Evolutionary conservation across 2,329 filamentous ascomycete species (phyloP), one percentile per base, ranked within the genome.

Genomic region (Alternaria panax): DNA sequence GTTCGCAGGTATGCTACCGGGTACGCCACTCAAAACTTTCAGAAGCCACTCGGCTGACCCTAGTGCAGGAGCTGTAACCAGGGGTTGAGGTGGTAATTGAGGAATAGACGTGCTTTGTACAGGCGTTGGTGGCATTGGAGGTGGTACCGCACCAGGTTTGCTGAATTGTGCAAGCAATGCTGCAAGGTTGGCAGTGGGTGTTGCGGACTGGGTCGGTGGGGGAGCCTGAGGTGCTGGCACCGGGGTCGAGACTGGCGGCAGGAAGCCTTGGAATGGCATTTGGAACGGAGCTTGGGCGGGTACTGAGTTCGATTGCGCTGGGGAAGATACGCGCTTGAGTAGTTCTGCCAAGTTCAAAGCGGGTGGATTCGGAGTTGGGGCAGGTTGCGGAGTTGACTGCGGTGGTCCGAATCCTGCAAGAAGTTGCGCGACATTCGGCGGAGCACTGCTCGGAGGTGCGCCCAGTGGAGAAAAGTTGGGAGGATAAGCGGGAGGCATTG

Each of bases 81-180:
- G 36, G 41, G 65, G 59, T 25, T 70, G 71, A 20, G 62, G 45
- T 45, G 60, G 58, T 18, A 70, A 60, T 43, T 70, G 71, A 38
- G 71, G 58, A 14, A 68, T 36, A 9, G 68, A 50, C 18, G 54
- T 42, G 14, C 58, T 64, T 34, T 66, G 68, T 11, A 68, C 47
- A 25, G 70, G 64, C 16, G 65, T 62, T 5, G 68, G 46, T 14
- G 66, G 63, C 22, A 67, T 34, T 20, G 58, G 38, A 24, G 61
- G 62, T 32, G 70, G 65, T 11, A 62, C 58, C 22, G 66, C 65
- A 22, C 56, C 62, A 36, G 72, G 65, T 46, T 72, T 68, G 62
- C 53, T 74, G 32, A 75, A 74, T 28, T 74, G 74, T 16, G 74
- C 71, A 30, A 78, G 68, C 8, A 78, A 45, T 27, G 70, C 65